Evolutionary conservation across 805 yeast species (phyloP).

Genomic region (Candida sanyiensis): DNA sequence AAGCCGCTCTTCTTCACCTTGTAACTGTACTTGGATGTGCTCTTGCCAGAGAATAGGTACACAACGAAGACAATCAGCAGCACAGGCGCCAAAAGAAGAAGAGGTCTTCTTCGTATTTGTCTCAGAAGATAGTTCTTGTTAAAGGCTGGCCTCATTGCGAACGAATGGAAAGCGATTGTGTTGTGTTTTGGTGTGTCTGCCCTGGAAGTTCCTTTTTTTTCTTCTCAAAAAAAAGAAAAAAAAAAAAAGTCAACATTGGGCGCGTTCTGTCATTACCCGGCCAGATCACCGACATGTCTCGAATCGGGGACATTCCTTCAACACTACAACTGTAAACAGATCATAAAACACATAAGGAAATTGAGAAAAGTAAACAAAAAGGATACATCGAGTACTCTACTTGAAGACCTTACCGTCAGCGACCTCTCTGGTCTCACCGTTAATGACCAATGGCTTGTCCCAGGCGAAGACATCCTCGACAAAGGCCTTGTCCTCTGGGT

Average conservation of each 20-base stretch:
- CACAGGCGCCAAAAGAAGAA: slow-evolving; percentile 41
- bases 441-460: slow-evolving; percentile 85
- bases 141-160: slow-evolving; percentile 23
- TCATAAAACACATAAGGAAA: slow-evolving; percentile 3
- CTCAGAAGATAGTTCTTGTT: slow-evolving; percentile 35
- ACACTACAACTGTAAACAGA: not conserved
- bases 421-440: slow-evolving; percentile 80
- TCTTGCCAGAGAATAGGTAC: slow-evolving; percentile 38
- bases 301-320: too few relatives aligned
- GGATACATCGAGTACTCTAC: slow-evolving; percentile 35
- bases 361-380: slow-evolving; percentile 1
- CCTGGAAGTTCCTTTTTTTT: not conserved
- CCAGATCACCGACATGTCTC: not conserved
- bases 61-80: slow-evolving; percentile 35
- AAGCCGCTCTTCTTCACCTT: slow-evolving; percentile 24
- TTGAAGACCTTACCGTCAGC: slow-evolving; percentile 98
- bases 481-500: slow-evolving; percentile 71
- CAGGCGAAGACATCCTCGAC: slow-evolving; percentile 94
- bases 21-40: slow-evolving; percentile 24
- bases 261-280: not conserved
- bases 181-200: slow-evolving; percentile 1
- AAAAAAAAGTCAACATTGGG: not conserved
- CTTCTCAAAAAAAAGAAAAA: too few relatives aligned
- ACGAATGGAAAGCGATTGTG: not conserved
- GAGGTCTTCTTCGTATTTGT: slow-evolving; percentile 57